Percentiles rank a stretch among this genome's conserved stretches.
Conservation (phyloP, 495 filamentous ascomycete species). For the Entonaema liquescens region DNA sequence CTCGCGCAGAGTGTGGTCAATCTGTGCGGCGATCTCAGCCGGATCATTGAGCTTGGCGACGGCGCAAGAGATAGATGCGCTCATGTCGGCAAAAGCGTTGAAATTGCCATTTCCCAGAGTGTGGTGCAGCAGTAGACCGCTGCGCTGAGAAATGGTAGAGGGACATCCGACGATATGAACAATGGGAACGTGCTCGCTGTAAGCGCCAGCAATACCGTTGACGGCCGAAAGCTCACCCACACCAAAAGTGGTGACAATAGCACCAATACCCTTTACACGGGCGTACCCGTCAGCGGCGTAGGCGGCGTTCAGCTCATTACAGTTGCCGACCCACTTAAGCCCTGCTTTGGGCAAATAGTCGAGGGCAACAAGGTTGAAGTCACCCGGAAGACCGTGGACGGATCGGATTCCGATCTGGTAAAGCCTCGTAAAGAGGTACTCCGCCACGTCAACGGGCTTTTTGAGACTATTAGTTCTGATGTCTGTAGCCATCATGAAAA, state of each 20-base stretch:
- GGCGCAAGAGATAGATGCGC: constrained; percentile 72
- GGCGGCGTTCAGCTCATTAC: constrained; percentile 84
- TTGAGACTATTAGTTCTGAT: constrained; percentile 51
- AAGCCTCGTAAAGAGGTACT: constrained; percentile 76
- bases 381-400: constrained; percentile 77
- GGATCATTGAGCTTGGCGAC: constrained; percentile 74
- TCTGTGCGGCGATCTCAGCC: constrained; percentile 71
- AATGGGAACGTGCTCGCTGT: constrained; percentile 77
- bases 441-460: constrained; percentile 59
- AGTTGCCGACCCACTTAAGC: constrained; percentile 80
- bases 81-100: constrained; percentile 86
- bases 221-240: constrained; percentile 81
- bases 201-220: constrained; percentile 76
- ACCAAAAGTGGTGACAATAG: constrained; percentile 81
- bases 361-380: constrained; percentile 75
- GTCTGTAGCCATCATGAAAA: constrained; percentile 41
- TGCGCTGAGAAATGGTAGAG: constrained; percentile 64
- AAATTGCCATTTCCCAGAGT: constrained; percentile 93
- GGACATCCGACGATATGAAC: constrained; percentile 85
- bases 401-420: constrained; percentile 73
- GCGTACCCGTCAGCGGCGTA: constrained; percentile 87
- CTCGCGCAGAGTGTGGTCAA: constrained; percentile 82
- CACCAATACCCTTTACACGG: constrained; percentile 73
- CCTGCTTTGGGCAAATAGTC: constrained; percentile 71
- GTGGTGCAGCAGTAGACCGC: constrained; percentile 83